Conservation (phyloP, 2,329 filamentous ascomycete species). For the Fusarium coffeatum region DNA sequence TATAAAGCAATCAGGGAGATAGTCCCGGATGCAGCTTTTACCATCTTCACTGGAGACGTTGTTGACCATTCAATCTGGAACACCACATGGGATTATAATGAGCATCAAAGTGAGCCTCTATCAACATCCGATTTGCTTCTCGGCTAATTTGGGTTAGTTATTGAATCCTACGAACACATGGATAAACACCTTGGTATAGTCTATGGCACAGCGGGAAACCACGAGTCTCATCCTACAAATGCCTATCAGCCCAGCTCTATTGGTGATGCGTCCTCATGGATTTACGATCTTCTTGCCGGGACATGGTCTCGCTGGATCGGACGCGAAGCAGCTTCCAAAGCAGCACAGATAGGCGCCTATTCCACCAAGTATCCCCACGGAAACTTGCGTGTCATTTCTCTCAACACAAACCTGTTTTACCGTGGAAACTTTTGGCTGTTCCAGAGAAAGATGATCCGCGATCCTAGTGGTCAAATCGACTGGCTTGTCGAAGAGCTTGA, state of each 20-base stretch:
- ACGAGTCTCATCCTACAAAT: conserved; percentile 66
- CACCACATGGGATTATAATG: conserved; percentile 53
- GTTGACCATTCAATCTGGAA: conserved; percentile 65
- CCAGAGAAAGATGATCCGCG: conserved; percentile 60
- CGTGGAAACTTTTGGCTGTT: conserved; percentile 68
- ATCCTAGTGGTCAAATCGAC: conserved; percentile 63
- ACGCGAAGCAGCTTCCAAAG: conserved; percentile 44
- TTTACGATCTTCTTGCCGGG: conserved; percentile 61
- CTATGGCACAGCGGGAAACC: conserved; percentile 67
- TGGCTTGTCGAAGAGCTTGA: conserved; percentile 67
- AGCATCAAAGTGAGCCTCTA: conserved; percentile 44
- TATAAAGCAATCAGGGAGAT: conserved; percentile 61
- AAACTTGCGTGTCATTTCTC: conserved; percentile 67
- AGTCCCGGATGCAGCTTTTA: conserved; percentile 61
- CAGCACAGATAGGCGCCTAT: conserved; percentile 61
- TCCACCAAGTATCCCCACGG: conserved; percentile 58
- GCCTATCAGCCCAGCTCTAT: conserved; percentile 58
- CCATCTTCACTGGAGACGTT: conserved; percentile 71
- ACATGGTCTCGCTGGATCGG: conserved; percentile 63
- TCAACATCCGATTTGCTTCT: background rate
- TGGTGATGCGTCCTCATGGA: conserved; percentile 60
- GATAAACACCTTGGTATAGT: conserved; percentile 56
- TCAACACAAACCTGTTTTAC: conserved; percentile 71
- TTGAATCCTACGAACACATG: conserved; percentile 61
- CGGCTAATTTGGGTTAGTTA: conserved; percentile 48